Evolutionary conservation across 371 early-diverging fungal genomes (phyloP).

Genomic region (Syncephalastrum contaminatum): DNA sequence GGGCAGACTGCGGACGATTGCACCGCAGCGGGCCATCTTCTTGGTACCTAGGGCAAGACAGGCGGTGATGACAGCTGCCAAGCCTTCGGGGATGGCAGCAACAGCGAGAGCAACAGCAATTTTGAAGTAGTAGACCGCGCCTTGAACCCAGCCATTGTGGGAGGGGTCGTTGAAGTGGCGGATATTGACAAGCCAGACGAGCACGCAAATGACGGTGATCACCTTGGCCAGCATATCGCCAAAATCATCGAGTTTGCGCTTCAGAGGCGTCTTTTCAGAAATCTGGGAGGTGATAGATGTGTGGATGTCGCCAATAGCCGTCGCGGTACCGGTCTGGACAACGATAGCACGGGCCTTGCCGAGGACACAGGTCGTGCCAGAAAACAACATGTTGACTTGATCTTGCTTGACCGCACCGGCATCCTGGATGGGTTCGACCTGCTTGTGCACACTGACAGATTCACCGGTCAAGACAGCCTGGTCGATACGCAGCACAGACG

Average conservation of each 20-base stretch:
- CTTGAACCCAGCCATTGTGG: conserved; percentile 89
- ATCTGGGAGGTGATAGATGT: conserved; percentile 80
- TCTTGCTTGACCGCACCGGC: conserved; percentile 90
- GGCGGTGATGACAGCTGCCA: conserved; percentile 96
- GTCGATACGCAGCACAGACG: conserved; percentile 88
- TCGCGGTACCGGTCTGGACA: conserved; percentile 80
- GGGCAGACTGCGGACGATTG: conserved; percentile 93
- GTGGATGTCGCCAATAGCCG: conserved; percentile 96
- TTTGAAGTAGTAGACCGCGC: conserved; percentile 94
- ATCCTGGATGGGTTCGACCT: conserved; percentile 60
- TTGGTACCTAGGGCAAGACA: conserved; percentile 96
- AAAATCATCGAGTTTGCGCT: conserved; percentile 94
- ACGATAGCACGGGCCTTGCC: conserved; percentile 92
- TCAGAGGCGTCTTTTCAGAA: conserved; percentile 92
- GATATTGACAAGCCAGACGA: conserved; percentile 97
- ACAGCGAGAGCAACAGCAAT: conserved; percentile 98
- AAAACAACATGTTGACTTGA: conserved; percentile 92
- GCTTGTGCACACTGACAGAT: conserved; percentile 89
- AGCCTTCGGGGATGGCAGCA: conserved; percentile 99
- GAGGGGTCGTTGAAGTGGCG: conserved; percentile 90
- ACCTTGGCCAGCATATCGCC: conserved; percentile 95
- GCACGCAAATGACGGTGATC: conserved; percentile 91
- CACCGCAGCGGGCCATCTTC: conserved; percentile 95
- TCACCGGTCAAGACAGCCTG: conserved; percentile 98
- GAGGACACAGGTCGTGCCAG: conserved; percentile 93